Conservation (phyloP, 306 rosid species). For the Rosa persica region DNA sequence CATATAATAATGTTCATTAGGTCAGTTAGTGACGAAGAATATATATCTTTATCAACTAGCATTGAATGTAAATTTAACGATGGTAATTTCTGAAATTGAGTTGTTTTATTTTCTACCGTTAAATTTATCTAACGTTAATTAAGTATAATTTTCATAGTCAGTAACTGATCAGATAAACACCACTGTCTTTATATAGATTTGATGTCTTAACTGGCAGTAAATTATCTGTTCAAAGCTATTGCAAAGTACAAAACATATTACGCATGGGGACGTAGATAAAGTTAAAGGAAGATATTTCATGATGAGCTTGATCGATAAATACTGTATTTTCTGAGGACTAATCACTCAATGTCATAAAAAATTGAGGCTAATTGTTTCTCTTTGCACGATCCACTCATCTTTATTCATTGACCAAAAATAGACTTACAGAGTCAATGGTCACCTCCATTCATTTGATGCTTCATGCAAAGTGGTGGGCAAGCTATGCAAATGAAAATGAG, state of each 20-base stretch:
- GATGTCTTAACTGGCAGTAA: neutral
- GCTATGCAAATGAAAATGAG: neutral
- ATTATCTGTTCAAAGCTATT: neutral
- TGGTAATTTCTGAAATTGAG: no score
- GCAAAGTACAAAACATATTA: neutral
- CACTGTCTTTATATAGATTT: neutral
- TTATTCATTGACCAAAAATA: neutral
- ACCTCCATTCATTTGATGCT: neutral
- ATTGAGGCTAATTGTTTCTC: neutral
- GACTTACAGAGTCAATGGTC: neutral
- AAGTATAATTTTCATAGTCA: no score
- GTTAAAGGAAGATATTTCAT: no score
- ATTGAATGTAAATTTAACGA: no score
- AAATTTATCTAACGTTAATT: no score
- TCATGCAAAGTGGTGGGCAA: neutral
- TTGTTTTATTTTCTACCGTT: no score
- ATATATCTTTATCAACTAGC: no score
- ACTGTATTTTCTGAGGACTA: no score
- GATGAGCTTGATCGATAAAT: no score
- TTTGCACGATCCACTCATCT: neutral
- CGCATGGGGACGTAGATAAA: neutral
- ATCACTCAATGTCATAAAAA: neutral
- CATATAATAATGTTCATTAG: no score
- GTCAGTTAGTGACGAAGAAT: no score
- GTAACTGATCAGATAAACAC: no score